These are phyloP conservation scores for Rossbeevera mucosa DNA, from an alignment of 768 basidiomycete genomes.

Conservation along the genomic window DNA sequence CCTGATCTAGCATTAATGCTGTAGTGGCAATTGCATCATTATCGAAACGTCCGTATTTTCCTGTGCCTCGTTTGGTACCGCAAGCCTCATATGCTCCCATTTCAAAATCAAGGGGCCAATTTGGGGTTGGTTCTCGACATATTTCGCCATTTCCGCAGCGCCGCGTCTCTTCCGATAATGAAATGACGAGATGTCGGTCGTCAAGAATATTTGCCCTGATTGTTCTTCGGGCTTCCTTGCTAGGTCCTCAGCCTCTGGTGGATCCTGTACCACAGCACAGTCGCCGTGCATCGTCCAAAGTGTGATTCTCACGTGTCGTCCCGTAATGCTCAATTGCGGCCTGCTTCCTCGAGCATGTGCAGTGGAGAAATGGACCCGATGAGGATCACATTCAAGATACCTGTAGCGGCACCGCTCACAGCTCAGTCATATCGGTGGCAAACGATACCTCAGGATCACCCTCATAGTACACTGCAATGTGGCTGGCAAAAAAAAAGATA, in stretches of 20 bases:
- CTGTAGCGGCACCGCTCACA: constrained; percentile 9
- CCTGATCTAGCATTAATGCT: constrained; percentile 15
- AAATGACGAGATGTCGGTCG: constrained; percentile 23
- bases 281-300: constrained; percentile 14
- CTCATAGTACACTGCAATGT: not conserved
- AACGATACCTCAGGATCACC: not conserved
- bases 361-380: constrained; percentile 12
- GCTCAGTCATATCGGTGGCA: not conserved
- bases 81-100: constrained; percentile 1
- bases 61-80: constrained; percentile 10
- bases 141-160: constrained; percentile 26
- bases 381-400: constrained; percentile 16
- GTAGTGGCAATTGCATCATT: constrained; percentile 5
- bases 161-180: constrained; percentile 19
- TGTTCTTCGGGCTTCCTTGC: constrained; percentile 23
- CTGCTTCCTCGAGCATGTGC: constrained; percentile 8
- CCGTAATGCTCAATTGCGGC: constrained; percentile 2
- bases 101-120: constrained; percentile 11
- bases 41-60: constrained; percentile 7
- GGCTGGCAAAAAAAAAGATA: not conserved
- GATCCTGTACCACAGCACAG: constrained; percentile 24
- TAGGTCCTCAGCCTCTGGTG: constrained; percentile 19
- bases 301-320: constrained; percentile 18
- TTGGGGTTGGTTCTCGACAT: constrained; percentile 12
- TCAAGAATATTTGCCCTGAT: constrained; percentile 18